Conservation (phyloP, 208 protist genomes). For the Endotrypanum monterogeii region DNA sequence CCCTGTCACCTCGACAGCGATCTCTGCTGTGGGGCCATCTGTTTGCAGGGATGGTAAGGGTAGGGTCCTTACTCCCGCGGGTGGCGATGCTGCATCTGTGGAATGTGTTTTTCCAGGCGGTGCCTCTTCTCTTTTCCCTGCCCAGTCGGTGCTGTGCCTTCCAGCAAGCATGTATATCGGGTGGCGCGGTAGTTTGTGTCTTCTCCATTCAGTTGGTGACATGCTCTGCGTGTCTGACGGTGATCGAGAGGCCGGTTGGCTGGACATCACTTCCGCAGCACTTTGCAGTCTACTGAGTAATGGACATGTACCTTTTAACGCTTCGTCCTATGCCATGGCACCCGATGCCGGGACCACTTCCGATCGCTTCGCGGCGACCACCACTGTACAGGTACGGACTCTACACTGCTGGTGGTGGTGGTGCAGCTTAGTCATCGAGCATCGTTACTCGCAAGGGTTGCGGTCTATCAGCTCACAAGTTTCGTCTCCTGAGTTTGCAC, state of each 20-base stretch:
- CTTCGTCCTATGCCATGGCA: not conserved
- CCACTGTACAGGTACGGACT: not conserved
- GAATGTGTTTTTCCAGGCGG: not conserved
- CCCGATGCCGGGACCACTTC: not conserved
- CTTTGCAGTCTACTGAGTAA: conserved; percentile 7
- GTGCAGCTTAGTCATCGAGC: conserved; percentile 14
- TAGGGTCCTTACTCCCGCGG: not conserved
- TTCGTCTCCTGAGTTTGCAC: not conserved
- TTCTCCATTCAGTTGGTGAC: conserved; percentile 6
- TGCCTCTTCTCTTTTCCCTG: conserved; percentile 2
- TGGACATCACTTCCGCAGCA: conserved; percentile 22
- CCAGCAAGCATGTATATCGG: conserved; percentile 20
- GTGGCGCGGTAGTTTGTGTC: conserved; percentile 18
- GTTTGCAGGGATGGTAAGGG: not conserved
- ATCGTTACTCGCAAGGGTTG: conserved; percentile 5
- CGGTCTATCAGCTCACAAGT: not conserved
- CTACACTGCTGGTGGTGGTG: conserved; percentile 32
- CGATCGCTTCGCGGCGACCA: not conserved
- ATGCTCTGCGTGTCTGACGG: conserved; percentile 4
- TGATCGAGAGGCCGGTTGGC: conserved; percentile 15
- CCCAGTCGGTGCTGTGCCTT: not conserved
- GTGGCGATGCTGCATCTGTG: not conserved
- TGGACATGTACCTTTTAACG: not conserved
- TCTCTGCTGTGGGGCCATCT: not conserved
- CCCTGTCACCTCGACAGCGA: not conserved